phyloP scores from a whole-genome alignment of 345 rosid genomes.

The Litchi chinensis region DNA sequence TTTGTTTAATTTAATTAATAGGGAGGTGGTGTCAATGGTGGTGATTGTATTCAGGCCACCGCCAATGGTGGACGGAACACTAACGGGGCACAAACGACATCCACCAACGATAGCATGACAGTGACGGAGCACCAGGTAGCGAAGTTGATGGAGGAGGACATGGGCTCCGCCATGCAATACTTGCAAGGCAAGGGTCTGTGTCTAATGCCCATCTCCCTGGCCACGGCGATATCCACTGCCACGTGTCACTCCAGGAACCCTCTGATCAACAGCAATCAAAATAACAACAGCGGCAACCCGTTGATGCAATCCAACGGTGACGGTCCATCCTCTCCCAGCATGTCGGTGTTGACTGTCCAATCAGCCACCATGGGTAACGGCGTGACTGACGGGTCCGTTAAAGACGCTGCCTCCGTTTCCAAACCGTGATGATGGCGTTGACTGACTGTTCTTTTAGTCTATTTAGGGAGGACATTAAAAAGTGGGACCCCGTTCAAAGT shows the following conservation, averaged over 20 bases:
- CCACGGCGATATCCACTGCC: conserved; percentile 87
- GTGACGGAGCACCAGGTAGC: conserved; percentile 90
- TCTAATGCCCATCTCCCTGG: conserved; percentile 94
- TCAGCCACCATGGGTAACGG: conserved; percentile 57
- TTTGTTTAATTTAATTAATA: conserved; percentile 6
- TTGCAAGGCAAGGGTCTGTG: conserved; percentile 97
- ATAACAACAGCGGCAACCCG: neutral
- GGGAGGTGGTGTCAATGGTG: conserved; percentile 45
- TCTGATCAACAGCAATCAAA: conserved; percentile 17
- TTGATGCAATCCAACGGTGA: conserved; percentile 44
- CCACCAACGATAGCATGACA: conserved; percentile 55
- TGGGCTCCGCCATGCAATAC: conserved; percentile 99
- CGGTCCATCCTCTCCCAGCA: conserved; percentile 70
- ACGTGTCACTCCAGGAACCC: conserved; percentile 55
- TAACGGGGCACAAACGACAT: conserved; percentile 38
- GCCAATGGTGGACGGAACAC: conserved; percentile 28
- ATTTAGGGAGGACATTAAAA: neutral
- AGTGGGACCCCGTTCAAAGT: conserved; percentile 29
- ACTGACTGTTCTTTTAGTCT: conserved; percentile 13
- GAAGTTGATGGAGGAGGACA: conserved; percentile 94
- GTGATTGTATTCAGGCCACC: conserved; percentile 56
- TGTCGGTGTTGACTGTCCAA: conserved; percentile 77
- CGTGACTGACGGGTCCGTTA: conserved; percentile 42
- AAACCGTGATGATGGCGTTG: conserved; percentile 53
- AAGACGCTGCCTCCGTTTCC: conserved; percentile 72